Base-by-base conservation (phyloP, 805 yeast genomes). In the Metschnikowia shivogae region DNA sequence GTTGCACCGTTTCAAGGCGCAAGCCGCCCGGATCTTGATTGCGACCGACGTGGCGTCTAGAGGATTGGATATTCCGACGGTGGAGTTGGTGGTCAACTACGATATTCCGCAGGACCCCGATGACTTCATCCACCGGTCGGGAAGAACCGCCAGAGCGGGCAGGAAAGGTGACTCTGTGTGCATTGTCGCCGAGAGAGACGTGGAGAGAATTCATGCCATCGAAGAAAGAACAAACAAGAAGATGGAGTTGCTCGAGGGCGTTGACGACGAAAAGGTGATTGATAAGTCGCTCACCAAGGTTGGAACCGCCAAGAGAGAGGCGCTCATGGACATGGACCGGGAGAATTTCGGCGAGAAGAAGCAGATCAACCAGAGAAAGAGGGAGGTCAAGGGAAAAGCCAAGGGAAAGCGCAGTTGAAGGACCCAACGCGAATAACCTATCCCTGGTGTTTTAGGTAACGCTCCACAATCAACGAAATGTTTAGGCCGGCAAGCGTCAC, bases 101-200 rank as follows among this genome's bases (percentile, higher is more conserved):
- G 98, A 93, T 59, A 80, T 93, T 20, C 99, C 99, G 5, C 89
- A 93, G 0, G 97, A 93, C 60, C 87, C 98, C 3, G 97, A 93
- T 59, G 97, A 93, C 52, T 93, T 88, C 58, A 89, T 93, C 43
- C 99, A 93, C 67, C 76, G 99, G 64, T 96, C 92, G 9, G 99
- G 99, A 71, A 87, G 99, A 80, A 92, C 99, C 10, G 99, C 98
- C 8, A 86, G 99, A 77, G 98, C 98, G 2, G 98, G 98, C 2
- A 76, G 95, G 56, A 68, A 71, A 41, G 99, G 99, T 68, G 88
- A 81, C 51, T 78, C 95, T 6, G 71, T 93, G 1, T 80, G 93
- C 11, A 75, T 93, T 47, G 85, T 93, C 4, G 80, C 95, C 1
- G 96, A 90, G 56, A 80, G 84, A 47, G 99, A 92, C 61, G 82